Conservation (phyloP, 306 rosid genomes). For the Carpinus fangiana region DNA sequence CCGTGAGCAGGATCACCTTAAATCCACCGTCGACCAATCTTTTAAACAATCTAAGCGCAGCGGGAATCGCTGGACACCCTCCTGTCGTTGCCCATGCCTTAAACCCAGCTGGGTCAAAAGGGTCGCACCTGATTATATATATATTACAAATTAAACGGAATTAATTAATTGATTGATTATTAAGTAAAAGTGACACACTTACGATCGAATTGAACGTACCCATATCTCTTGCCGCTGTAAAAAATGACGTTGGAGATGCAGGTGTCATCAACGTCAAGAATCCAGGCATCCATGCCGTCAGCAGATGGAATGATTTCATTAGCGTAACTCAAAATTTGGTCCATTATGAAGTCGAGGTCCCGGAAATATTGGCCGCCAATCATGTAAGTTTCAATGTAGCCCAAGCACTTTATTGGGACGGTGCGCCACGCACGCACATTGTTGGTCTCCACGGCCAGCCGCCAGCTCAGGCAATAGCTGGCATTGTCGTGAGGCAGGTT, state of each 20-base stretch:
- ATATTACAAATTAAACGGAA: background rate
- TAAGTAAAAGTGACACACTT: too few relatives aligned
- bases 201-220: conserved; percentile 24
- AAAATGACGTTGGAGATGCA: conserved; percentile 57
- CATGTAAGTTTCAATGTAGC: conserved; percentile 51
- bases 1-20: conserved; percentile 68
- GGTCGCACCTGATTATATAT: conserved; percentile 56
- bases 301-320: conserved; percentile 17
- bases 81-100: conserved; percentile 70
- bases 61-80: conserved; percentile 52
- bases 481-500: background rate
- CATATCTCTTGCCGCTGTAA: conserved; percentile 49
- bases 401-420: conserved; percentile 54
- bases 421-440: conserved; percentile 68
- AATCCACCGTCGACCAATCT: conserved; percentile 47
- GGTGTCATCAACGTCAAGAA: conserved; percentile 66
- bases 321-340: conserved; percentile 35
- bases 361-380: conserved; percentile 52
- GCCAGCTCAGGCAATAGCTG: conserved; percentile 68
- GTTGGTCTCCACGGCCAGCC: conserved; percentile 75
- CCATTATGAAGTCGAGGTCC: conserved; percentile 39
- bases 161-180: too few relatives aligned
- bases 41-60: conserved; percentile 34
- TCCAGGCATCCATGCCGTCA: conserved; percentile 56
- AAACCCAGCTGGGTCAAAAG: conserved; percentile 63